Conservation (phyloP, 2,329 filamentous ascomycete genomes). For the Magnaporthiopsis rhizophila region DNA sequence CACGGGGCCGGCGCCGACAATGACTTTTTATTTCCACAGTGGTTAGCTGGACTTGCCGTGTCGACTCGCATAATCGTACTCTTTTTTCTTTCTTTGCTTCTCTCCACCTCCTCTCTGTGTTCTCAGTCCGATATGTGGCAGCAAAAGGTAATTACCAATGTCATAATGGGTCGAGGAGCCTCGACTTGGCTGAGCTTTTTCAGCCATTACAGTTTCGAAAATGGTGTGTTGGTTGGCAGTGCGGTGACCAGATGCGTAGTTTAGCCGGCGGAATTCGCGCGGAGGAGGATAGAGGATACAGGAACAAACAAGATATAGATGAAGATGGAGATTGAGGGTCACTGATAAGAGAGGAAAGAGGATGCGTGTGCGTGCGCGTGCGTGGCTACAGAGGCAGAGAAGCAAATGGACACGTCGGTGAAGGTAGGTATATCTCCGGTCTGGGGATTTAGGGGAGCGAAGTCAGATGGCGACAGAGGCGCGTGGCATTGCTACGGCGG, state of each 20-base stretch:
- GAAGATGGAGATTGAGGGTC: too few species aligned
- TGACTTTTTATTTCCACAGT: conserved; percentile 45
- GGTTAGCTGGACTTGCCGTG: not conserved
- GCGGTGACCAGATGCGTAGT: not conserved
- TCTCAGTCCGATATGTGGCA: not conserved
- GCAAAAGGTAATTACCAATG: conserved; percentile 12
- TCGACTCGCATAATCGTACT: too few species aligned
- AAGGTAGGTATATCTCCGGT: not conserved
- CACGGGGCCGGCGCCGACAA: conserved; percentile 82
- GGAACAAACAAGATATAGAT: not conserved
- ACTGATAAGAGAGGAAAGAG: too few species aligned
- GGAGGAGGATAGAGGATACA: not conserved
- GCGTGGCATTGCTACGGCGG: not conserved
- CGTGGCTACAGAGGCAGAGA: not conserved
- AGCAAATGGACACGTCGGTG: not conserved
- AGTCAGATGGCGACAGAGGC: not conserved
- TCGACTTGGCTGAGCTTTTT: not conserved
- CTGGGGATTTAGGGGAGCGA: not conserved
- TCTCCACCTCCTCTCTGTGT: not conserved
- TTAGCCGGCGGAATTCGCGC: not conserved
- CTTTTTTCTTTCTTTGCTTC: not conserved
- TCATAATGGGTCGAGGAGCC: conserved; percentile 15
- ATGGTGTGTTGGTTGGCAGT: not conserved
- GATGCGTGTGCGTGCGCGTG: not conserved
- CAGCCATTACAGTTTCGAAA: not conserved